Conservation (phyloP, 306 rosid species). For the Quercus robur region DNA sequence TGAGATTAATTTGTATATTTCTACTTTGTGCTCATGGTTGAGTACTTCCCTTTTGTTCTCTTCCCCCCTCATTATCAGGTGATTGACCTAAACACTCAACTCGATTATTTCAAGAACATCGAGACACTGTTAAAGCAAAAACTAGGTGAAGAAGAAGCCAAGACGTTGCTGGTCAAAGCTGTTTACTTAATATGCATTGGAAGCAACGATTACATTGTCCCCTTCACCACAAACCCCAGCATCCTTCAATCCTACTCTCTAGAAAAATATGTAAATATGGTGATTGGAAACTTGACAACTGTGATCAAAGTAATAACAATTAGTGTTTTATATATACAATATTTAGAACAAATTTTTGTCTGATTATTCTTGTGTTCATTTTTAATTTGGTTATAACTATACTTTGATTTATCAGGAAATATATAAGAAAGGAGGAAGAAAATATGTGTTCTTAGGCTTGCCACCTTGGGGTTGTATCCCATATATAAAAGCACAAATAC, state of each 20-base stretch:
- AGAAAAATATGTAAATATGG: not conserved
- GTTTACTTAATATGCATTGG: not conserved
- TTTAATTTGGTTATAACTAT: not conserved
- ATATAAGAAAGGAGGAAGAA: not conserved
- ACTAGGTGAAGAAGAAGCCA: too few species aligned
- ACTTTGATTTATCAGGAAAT: not conserved
- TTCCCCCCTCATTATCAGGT: not conserved
- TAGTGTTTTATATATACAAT: not conserved
- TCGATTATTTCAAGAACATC: too few species aligned
- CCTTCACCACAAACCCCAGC: not conserved
- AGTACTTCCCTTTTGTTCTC: not conserved
- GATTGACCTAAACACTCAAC: too few species aligned
- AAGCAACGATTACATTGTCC: not conserved
- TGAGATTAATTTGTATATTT: not conserved
- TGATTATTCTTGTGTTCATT: too few species aligned
- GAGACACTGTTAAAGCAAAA: too few species aligned
- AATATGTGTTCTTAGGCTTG: conserved; percentile 4
- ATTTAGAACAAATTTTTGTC: too few species aligned
- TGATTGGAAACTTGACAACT: not conserved
- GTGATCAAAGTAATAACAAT: not conserved
- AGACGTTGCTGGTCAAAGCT: not conserved
- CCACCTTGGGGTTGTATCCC: conserved; percentile 26
- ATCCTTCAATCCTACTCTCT: not conserved
- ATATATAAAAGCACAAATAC: not conserved
- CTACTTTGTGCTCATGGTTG: not conserved